Percentiles rank a stretch among this genome's conserved stretches.
Conservation (phyloP, 2,329 filamentous ascomycete species). For the Phialophora expanda region DNA sequence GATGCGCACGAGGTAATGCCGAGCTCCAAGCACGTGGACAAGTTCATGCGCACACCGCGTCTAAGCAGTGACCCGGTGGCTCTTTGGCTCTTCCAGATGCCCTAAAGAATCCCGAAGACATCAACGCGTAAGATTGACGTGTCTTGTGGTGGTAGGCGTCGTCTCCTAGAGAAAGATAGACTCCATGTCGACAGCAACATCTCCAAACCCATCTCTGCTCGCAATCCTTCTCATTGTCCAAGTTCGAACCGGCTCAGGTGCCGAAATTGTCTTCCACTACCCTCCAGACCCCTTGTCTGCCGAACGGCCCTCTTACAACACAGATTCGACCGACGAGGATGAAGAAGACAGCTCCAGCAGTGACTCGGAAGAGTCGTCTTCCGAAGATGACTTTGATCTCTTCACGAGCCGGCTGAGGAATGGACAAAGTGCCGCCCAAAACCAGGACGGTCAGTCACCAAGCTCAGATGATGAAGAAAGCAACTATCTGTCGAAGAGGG, state of each 20-base stretch:
- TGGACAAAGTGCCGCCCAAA: conserved; percentile 6
- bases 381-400: conserved; percentile 36
- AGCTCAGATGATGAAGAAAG: conserved; percentile 32
- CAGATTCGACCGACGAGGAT: conserved; percentile 29
- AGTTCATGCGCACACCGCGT: background rate
- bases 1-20: background rate
- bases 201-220: conserved; percentile 63
- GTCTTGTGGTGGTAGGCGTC: background rate
- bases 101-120: conserved; percentile 8
- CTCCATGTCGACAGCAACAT: conserved; percentile 54
- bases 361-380: conserved; percentile 36
- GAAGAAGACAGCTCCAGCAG: conserved; percentile 38
- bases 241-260: conserved; percentile 78
- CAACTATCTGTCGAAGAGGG: conserved; percentile 24
- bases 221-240: conserved; percentile 76
- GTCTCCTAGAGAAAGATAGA: conserved; percentile 1
- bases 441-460: conserved; percentile 25
- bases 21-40: background rate
- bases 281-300: conserved; percentile 59
- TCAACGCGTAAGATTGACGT: conserved; percentile 19
- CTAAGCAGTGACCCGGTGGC: background rate
- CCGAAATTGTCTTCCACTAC: conserved; percentile 85
- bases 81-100: background rate
- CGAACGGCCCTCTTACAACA: conserved; percentile 19
- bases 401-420: conserved; percentile 27